Evolutionary conservation across 169 alveolate species (phyloP).

Genomic region (Haemoproteus tartakovskyi): DNA sequence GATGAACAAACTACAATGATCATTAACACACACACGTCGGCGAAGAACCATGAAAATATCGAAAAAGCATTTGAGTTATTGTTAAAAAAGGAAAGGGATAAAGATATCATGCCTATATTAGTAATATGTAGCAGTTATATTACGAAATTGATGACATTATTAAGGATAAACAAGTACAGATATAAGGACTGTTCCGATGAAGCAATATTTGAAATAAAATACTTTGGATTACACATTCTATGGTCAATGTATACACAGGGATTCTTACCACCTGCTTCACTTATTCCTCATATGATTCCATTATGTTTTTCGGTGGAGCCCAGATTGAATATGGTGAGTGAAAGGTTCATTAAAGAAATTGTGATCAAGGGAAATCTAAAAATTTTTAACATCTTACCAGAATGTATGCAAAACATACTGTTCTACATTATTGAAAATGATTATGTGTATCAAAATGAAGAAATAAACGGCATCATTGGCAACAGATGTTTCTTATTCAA

Average conservation of each 20-base stretch:
- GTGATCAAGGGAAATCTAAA: slow-evolving; percentile 45
- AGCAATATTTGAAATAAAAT: slow-evolving; percentile 27
- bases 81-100: no score
- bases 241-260: slow-evolving; percentile 44
- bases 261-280: slow-evolving; percentile 31
- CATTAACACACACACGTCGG: no score
- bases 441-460: neutral
- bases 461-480: neutral
- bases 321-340: slow-evolving; percentile 27
- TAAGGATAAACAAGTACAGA: slow-evolving; percentile 13
- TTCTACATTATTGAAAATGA: slow-evolving; percentile 55
- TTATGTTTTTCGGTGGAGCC: slow-evolving; percentile 33
- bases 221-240: slow-evolving; percentile 37
- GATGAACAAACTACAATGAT: no score
- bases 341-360: slow-evolving; percentile 32
- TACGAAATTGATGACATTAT: slow-evolving; percentile 17
- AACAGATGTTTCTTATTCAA: slow-evolving; percentile 6
- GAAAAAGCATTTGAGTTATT: no score
- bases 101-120: slow-evolving; percentile 37
- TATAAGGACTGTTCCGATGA: slow-evolving; percentile 50
- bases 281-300: slow-evolving; percentile 24
- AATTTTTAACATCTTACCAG: slow-evolving; percentile 29
- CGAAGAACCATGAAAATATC: no score
- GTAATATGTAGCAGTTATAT: slow-evolving; percentile 26
- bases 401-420: slow-evolving; percentile 40